Conservation (phyloP, 2,329 filamentous ascomycete genomes). For the Zymoseptoria passerinii region DNA sequence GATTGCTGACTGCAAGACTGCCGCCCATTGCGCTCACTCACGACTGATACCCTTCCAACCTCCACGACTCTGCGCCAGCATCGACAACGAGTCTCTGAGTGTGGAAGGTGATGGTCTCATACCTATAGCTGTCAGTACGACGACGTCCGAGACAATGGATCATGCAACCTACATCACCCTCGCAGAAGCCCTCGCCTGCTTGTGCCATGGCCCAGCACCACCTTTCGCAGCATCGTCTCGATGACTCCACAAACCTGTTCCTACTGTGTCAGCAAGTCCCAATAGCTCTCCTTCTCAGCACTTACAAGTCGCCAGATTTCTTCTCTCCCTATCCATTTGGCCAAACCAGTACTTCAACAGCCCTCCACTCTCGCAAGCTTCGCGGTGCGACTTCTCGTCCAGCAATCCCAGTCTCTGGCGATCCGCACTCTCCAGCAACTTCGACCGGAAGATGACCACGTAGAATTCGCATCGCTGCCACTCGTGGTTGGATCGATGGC, state of each 20-base stretch:
- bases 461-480: conserved; percentile 50
- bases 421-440: conserved; percentile 58
- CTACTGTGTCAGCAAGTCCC: conserved; percentile 21
- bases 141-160: neutral
- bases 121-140: conserved; percentile 17
- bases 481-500: conserved; percentile 6
- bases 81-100: conserved; percentile 50
- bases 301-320: conserved; percentile 68
- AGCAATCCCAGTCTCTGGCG: conserved; percentile 60
- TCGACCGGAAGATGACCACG: conserved; percentile 74
- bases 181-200: conserved; percentile 43
- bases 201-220: conserved; percentile 50
- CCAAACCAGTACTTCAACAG: conserved; percentile 94
- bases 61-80: conserved; percentile 56
- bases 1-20: too few relatives aligned
- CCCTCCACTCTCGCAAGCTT: conserved; percentile 70
- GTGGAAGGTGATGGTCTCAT: conserved; percentile 36
- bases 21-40: neutral
- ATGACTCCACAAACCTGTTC: conserved; percentile 57
- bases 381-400: conserved; percentile 70
- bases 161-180: conserved; percentile 29
- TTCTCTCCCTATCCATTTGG: conserved; percentile 55
- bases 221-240: conserved; percentile 53
- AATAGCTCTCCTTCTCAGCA: neutral
- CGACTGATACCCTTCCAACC: conserved; percentile 13